Base-by-base conservation (phyloP, 2,329 filamentous ascomycete genomes). In the Aspergillus fructus region DNA sequence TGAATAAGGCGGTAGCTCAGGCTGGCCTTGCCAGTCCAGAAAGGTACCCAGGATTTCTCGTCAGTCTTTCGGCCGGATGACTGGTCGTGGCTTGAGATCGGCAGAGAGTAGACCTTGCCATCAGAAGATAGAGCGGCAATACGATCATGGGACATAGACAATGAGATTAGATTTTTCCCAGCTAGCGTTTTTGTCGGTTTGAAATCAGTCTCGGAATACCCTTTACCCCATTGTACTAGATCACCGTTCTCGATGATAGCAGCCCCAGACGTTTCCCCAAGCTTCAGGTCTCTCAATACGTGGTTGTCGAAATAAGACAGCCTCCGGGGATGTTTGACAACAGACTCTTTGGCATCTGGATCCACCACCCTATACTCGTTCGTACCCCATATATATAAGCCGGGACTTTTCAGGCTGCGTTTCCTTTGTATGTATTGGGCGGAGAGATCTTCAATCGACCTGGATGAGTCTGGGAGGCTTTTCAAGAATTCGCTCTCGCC, bases 331-430 rank as follows among this genome's bases (percentile, higher is more conserved):
- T 84, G 86, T 77, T 96, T 97, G 71, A 97, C 81, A 61, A 88
- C 83, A 30, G 79, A 78, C 54, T 96, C 92, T 51, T 88, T 83
- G 8, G 89, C 93, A 61, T 89, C 87, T 1, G 93, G 92, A 42
- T 93, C 92, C 39, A 90, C 90, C n/a, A 96, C 93, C 65, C 84
- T 84, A 59, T 92, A 91, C 15, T 80, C 79, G 68, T 99, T 99
- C 17, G 89, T 91, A 0, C 94, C 94, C 93, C 94, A 99, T 5
- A 89, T 86, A 75, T 96, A 97, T 0, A 97, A 89, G 2, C 93
- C 94, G 0, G 94, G 93, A 59, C 90, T 87, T 74, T 86, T 85
- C 80, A 85, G 83, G 74, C 90, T 96, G 69, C 85, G 86, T 77
- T 90, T 91, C 58, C 96, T 89, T 77, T 97, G 93, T 5, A 91